A percentile compares a stretch with the other conserved stretches of the same genome.
These are phyloP conservation scores for Sporothrix pseudoabietina DNA, from an alignment of 2,329 filamentous ascomycete species.

Conservation along the genomic window DNA sequence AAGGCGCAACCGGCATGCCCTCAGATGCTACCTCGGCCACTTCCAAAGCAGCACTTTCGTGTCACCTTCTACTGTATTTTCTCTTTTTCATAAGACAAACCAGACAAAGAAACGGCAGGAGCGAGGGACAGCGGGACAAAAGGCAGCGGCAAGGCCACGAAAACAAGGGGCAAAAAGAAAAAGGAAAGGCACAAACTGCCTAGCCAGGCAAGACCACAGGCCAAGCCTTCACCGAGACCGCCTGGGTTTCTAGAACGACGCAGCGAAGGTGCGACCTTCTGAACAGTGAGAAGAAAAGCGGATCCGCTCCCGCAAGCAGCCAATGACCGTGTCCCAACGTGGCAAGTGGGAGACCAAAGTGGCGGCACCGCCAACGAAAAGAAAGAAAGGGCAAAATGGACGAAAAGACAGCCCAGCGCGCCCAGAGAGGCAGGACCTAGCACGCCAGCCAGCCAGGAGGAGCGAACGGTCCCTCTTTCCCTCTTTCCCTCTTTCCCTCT, in stretches of 20 bases:
- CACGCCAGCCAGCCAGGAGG: neutral
- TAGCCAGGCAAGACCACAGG: neutral
- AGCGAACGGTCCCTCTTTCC: neutral
- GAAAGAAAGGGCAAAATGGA: conserved; percentile 9
- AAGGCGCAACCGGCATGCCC: neutral
- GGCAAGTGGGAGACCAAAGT: conserved; percentile 28
- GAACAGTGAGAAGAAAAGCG: conserved; percentile 26
- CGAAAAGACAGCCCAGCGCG: neutral
- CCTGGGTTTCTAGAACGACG: conserved; percentile 28
- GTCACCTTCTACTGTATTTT: neutral
- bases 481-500: conserved; percentile 22
- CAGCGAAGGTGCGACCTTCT: conserved; percentile 15
- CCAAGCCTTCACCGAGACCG: conserved; percentile 21
- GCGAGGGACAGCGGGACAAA: neutral
- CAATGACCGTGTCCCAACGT: conserved; percentile 31
- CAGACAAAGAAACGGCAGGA: conserved; percentile 4
- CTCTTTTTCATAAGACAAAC: neutral
- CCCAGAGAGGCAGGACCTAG: neutral
- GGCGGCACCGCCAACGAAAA: conserved; percentile 29
- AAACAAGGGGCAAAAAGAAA: conserved; percentile 12
- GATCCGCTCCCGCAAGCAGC: neutral
- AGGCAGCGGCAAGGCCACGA: neutral
- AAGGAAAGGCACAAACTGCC: neutral
- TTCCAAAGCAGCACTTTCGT: neutral
- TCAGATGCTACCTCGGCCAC: conserved; percentile 14